A percentile compares a stretch with the other conserved stretches of the same genome.
Evolutionary conservation across 129 eudicot species (phyloP).

Genomic region (Flaveria brownii): DNA sequence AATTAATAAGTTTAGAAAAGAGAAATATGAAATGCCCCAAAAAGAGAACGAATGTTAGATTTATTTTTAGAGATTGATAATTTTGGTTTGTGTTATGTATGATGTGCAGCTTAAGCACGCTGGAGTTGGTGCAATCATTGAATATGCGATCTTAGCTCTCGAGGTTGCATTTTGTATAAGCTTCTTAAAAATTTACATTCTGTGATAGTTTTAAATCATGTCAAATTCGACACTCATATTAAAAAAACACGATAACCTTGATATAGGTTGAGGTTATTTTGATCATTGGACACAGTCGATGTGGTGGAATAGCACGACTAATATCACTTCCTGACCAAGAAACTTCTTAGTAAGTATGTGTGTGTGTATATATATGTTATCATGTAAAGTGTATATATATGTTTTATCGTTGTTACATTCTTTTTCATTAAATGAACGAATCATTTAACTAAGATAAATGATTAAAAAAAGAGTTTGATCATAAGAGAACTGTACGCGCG

Average conservation of each 20-base stretch:
- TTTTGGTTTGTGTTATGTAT: neutral
- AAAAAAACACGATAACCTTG: neutral
- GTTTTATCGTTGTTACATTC: too few species aligned
- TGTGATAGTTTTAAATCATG: neutral
- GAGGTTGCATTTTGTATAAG: conserved; percentile 16
- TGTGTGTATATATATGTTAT: neutral
- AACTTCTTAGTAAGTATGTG: conserved; percentile 22
- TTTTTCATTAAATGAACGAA: too few species aligned
- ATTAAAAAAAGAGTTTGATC: too few species aligned
- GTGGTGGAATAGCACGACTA: conserved; percentile 36
- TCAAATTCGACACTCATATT: neutral
- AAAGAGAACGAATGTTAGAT: too few species aligned
- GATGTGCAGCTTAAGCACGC: conserved; percentile 25
- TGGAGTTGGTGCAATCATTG: conserved; percentile 32
- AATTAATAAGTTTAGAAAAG: too few species aligned
- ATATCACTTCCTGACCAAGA: conserved; percentile 27
- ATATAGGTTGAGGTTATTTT: conserved; percentile 34
- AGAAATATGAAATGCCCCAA: too few species aligned
- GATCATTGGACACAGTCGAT: conserved; percentile 37
- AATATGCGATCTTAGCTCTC: conserved; percentile 25
- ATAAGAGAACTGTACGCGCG: too few species aligned
- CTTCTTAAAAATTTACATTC: neutral
- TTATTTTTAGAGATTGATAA: neutral
- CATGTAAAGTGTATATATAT: too few species aligned
- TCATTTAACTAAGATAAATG: too few species aligned